Conservation (phyloP, 768 basidiomycete genomes). For the Tricholoma saponaceum region DNA sequence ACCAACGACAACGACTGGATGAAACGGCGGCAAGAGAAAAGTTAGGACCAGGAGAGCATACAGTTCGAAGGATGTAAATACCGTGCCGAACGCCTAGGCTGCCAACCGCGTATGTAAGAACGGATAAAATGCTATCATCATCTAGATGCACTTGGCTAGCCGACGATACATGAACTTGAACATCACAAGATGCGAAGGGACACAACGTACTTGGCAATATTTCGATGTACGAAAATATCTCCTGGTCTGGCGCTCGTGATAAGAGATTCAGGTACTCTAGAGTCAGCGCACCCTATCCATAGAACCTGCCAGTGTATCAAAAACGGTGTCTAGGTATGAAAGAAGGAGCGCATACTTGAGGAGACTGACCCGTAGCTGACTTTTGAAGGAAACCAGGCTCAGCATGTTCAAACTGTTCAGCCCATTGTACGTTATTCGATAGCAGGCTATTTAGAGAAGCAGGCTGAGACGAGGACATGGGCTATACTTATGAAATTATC, state of each 20-base stretch:
- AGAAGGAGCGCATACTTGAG: slow-evolving; percentile 44
- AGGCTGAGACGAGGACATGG: slow-evolving; percentile 11
- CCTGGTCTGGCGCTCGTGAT: slow-evolving; percentile 69
- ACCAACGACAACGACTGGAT: slow-evolving; percentile 73
- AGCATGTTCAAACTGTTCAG: slow-evolving; percentile 45
- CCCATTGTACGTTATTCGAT: slow-evolving; percentile 65
- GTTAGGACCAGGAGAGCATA: slow-evolving; percentile 25
- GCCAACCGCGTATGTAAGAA: slow-evolving; percentile 70
- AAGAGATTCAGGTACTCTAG: slow-evolving; percentile 78
- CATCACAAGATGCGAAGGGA: neutral
- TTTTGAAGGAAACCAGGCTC: slow-evolving; percentile 64
- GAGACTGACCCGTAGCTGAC: slow-evolving; percentile 59
- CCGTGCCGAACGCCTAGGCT: slow-evolving; percentile 74
- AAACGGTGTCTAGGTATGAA: slow-evolving; percentile 3
- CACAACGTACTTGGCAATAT: slow-evolving; percentile 75
- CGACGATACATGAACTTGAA: neutral
- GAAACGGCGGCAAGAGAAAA: slow-evolving; percentile 12
- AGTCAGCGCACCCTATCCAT: slow-evolving; percentile 84
- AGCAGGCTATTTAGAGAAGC: slow-evolving; percentile 29
- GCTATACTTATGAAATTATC: no score
- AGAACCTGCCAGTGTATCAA: slow-evolving; percentile 54
- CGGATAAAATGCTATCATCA: slow-evolving; percentile 69
- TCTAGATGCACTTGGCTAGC: slow-evolving; percentile 66
- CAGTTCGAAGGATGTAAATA: slow-evolving; percentile 36
- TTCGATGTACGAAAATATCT: slow-evolving; percentile 79